phyloP scores from a whole-genome alignment of 2,329 filamentous ascomycete species.

The Venturia carpophila region DNA sequence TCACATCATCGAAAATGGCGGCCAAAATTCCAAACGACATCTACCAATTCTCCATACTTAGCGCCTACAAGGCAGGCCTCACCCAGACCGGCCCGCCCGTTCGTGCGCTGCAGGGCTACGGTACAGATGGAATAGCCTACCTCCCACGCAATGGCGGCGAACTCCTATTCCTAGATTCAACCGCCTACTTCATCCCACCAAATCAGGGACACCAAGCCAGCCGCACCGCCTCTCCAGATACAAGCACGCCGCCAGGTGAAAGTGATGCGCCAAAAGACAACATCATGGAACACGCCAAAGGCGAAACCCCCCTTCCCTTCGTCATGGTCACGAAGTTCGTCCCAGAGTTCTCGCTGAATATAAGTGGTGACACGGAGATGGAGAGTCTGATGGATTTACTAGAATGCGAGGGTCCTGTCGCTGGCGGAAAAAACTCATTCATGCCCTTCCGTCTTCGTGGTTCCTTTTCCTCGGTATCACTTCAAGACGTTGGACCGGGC shows the following conservation, averaged over 20 bases:
- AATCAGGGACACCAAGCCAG: conserved; percentile 23
- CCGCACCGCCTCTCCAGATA: neutral
- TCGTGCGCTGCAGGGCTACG: conserved; percentile 34
- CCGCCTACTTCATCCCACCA: conserved; percentile 29
- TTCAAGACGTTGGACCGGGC: conserved; percentile 15
- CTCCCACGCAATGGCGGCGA: conserved; percentile 35
- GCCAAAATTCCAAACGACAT: conserved; percentile 39
- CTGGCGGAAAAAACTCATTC: conserved; percentile 32
- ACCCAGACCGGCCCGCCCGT: conserved; percentile 28
- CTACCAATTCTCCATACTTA: conserved; percentile 36
- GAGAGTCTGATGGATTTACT: conserved; percentile 22
- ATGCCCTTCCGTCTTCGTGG: conserved; percentile 34
- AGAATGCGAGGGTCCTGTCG: conserved; percentile 15
- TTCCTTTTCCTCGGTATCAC: conserved; percentile 29
- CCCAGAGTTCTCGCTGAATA: conserved; percentile 28
- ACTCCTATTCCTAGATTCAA: conserved; percentile 31
- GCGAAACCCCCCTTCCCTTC: conserved; percentile 31
- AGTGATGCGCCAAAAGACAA: neutral
- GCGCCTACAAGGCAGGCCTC: conserved; percentile 33
- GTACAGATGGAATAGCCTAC: conserved; percentile 35
- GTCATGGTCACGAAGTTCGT: conserved; percentile 37
- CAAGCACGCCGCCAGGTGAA: neutral
- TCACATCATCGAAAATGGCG: conserved; percentile 27
- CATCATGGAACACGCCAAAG: conserved; percentile 26
- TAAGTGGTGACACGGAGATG: conserved; percentile 23